Conservation (phyloP, 179 eudicot species). For the Actinidia arguta region DNA sequence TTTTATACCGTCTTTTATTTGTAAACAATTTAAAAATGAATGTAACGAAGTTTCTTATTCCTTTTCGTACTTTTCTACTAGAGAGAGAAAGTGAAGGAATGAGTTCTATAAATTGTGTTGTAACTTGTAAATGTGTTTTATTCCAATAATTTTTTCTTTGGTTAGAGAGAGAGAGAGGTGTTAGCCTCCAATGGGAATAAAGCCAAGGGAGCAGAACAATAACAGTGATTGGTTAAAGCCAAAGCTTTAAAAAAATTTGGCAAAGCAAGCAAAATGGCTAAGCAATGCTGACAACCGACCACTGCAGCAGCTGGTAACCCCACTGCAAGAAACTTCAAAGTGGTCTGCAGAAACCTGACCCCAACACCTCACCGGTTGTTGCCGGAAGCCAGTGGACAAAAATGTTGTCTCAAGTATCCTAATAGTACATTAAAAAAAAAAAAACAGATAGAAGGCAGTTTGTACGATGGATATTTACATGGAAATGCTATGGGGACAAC, state of each 20-base stretch:
- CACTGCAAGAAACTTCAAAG: not conserved
- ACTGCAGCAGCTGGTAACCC: conserved; percentile 18
- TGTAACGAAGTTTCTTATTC: too few species aligned
- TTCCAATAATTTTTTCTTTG: not conserved
- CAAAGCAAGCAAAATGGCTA: not conserved
- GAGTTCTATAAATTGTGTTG: too few species aligned
- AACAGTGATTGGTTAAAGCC: not conserved
- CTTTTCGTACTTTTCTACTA: too few species aligned
- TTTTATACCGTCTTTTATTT: too few species aligned
- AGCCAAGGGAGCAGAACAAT: not conserved
- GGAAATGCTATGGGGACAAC: not conserved
- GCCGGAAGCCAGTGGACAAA: not conserved
- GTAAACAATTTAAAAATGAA: too few species aligned
- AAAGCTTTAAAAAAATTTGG: conserved; percentile 10
- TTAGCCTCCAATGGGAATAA: conserved; percentile 17
- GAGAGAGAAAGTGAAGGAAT: too few species aligned
- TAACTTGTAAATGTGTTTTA: not conserved
- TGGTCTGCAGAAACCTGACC: conserved; percentile 8
- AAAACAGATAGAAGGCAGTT: too few species aligned
- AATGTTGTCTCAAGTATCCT: not conserved
- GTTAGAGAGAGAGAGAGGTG: not conserved
- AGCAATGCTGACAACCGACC: conserved; percentile 26
- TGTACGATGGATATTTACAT: not conserved
- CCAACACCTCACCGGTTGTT: not conserved
- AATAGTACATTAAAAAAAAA: not conserved